Base-by-base conservation (phyloP, 2,329 filamentous ascomycete genomes). In the Leptographium wingfieldii region DNA sequence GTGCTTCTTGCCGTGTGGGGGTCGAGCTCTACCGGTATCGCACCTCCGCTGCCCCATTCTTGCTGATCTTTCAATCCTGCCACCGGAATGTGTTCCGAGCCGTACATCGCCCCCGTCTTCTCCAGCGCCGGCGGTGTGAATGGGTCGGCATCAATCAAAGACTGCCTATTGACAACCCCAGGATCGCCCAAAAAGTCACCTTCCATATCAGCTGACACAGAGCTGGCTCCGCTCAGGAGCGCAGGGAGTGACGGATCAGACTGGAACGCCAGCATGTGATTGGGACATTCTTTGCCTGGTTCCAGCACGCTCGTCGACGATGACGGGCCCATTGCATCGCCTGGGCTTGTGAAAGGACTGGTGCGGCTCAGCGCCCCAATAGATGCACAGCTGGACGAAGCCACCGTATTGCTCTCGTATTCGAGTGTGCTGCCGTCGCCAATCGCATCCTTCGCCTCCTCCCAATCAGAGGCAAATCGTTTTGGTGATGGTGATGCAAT, bases 231-330 rank as follows among this genome's bases (percentile, higher is more conserved):
- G 60, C 83, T 86, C 12, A 86, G 73, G 9, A 86, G 72, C 7
- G 83, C 82, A 12, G 83, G 83, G 3, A 86, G 70, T 5, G 83
- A 86, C 0, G 82, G 83, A 58, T 86, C 83, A 3, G 83, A 86
- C 59, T 80, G 81, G 68, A 84, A 85, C 3, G 73, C 74, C 19
- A 79, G 66, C 65, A 79, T 78, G 10, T 76, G 73, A 6, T 78
- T 77, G 3, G 76, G 73, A 1, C 73, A 68, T n/a, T 71, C 73
- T 62, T 74, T 74, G 59, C 60, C 35, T 12, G 55, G 33, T 6
- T 55, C 57, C 3, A 55, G 55, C 51, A 31, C 16, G 10, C 46
- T 52, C 11, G 59, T 27, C 3, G 60, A 49, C 51, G 59, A 62
- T 6, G 63, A 60, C 22, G 29, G 48, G 12, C 79, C 80, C 5